Evolutionary conservation across 2,329 filamentous ascomycete genomes (phyloP).

Genomic region (Nemania abortiva): DNA sequence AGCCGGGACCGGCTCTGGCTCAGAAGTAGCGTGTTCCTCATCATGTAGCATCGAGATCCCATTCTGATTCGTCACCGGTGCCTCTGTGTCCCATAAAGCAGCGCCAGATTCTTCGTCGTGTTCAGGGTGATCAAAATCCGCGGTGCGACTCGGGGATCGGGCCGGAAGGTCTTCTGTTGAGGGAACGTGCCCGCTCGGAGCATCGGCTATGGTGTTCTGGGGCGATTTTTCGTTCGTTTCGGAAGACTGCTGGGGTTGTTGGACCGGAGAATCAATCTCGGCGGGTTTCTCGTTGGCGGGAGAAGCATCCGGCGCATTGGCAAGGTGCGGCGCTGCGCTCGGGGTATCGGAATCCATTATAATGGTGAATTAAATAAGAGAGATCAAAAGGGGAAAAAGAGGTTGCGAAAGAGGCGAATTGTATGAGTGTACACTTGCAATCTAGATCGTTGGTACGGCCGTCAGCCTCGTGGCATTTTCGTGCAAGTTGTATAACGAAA

Average conservation of each 20-base stretch:
- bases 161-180: conserved; percentile 35
- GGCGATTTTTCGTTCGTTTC: conserved; percentile 14
- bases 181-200: conserved; percentile 34
- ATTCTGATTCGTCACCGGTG: conserved; percentile 2
- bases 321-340: conserved; percentile 63
- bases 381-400: conserved; percentile 39
- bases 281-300: conserved; percentile 35
- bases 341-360: conserved; percentile 59
- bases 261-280: conserved; percentile 22
- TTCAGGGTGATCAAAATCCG: conserved; percentile 45
- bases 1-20: conserved; percentile 13
- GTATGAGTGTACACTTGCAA: conserved; percentile 36
- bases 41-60: conserved; percentile 8
- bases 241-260: conserved; percentile 26
- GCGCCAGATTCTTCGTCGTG: conserved; percentile 45
- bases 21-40: neutral
- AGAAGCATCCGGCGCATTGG: conserved; percentile 61
- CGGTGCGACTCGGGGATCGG: conserved; percentile 37
- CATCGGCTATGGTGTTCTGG: conserved; percentile 20
- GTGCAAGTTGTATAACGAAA: conserved; percentile 18
- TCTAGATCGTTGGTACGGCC: conserved; percentile 6
- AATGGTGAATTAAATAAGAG: conserved; percentile 49
- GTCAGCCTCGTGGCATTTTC: conserved; percentile 39
- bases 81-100: conserved; percentile 45
- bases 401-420: conserved; percentile 39